These are phyloP conservation scores for Colletotrichum sp. DNA, from an alignment of 2,329 filamentous ascomycete genomes.

Conservation along the genomic window DNA sequence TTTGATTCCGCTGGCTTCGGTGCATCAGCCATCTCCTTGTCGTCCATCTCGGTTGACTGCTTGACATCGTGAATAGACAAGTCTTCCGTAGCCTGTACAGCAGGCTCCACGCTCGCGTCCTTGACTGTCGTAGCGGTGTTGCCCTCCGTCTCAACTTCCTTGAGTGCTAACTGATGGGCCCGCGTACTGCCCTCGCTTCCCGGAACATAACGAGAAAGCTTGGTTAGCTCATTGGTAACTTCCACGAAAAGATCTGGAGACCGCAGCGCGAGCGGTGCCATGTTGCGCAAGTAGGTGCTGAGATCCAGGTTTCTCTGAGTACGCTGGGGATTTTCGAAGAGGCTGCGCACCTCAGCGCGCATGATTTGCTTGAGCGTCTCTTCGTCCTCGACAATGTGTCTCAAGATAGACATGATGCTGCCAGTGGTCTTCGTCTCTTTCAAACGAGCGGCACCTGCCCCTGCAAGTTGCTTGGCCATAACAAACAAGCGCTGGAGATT, in stretches of 20 bases:
- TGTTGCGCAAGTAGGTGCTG: constrained; percentile 73
- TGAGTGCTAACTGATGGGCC: constrained; percentile 44
- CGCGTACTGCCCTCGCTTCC: constrained; percentile 37
- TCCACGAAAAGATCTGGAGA: constrained; percentile 87
- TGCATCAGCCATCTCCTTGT: constrained; percentile 67
- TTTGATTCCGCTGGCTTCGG: constrained; percentile 75
- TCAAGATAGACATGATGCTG: constrained; percentile 83
- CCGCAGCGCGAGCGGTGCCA: constrained; percentile 81
- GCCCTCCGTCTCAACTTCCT: constrained; percentile 35
- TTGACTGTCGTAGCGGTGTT: constrained; percentile 6
- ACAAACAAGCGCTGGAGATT: constrained; percentile 91
- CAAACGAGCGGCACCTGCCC: constrained; percentile 77
- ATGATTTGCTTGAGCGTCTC: constrained; percentile 91
- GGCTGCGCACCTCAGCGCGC: constrained; percentile 83
- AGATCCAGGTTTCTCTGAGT: constrained; percentile 69
- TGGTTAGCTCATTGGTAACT: constrained; percentile 83
- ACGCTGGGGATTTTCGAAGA: constrained; percentile 66
- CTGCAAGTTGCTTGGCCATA: constrained; percentile 92
- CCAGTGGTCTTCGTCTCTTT: constrained; percentile 56
- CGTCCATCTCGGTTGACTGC: constrained; percentile 61
- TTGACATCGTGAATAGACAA: constrained; percentile 60
- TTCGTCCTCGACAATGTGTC: constrained; percentile 94
- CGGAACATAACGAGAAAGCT: constrained; percentile 67
- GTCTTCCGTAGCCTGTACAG: constrained; percentile 51
- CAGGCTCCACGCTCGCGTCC: constrained; percentile 40